Evolutionary conservation across 1,284 basidiomycete genomes (phyloP).

Genomic region (Cerrena zonata): DNA sequence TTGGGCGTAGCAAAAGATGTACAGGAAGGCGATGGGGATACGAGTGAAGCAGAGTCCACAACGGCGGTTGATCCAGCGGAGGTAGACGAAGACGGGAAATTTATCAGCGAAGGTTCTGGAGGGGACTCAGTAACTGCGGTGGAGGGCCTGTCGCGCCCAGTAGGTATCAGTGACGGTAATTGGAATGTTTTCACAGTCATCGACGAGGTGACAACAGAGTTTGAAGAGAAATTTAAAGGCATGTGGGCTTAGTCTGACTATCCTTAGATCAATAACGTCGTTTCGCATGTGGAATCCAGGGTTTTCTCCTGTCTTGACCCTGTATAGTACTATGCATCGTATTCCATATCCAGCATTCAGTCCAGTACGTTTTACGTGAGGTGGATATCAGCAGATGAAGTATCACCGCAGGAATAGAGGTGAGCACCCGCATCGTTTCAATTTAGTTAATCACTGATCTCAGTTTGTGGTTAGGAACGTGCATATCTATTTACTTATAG

Average conservation of each 20-base stretch:
- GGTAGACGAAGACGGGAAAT: slow-evolving; percentile 22
- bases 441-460: too few relatives aligned
- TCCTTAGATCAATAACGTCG: too few relatives aligned
- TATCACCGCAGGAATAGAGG: too few relatives aligned
- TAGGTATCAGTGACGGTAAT: slow-evolving; percentile 39
- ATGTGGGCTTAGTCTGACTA: slow-evolving; percentile 41
- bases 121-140: not conserved
- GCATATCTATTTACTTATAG: too few relatives aligned
- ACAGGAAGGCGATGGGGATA: slow-evolving; percentile 17
- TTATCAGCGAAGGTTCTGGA: slow-evolving; percentile 20
- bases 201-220: slow-evolving; percentile 39
- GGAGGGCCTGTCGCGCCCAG: slow-evolving; percentile 27
- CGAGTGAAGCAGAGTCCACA: not conserved
- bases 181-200: slow-evolving; percentile 55
- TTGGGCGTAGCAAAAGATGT: slow-evolving; percentile 20
- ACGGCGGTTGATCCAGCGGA: slow-evolving; percentile 23
- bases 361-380: too few relatives aligned
- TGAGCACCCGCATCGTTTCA: too few relatives aligned
- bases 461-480: too few relatives aligned
- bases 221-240: slow-evolving; percentile 36
- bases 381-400: too few relatives aligned
- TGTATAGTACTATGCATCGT: too few relatives aligned
- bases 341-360: too few relatives aligned
- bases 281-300: too few relatives aligned
- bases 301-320: too few relatives aligned